Base-by-base conservation (phyloP, 768 basidiomycete species). In the Trametes sanguinea region DNA sequence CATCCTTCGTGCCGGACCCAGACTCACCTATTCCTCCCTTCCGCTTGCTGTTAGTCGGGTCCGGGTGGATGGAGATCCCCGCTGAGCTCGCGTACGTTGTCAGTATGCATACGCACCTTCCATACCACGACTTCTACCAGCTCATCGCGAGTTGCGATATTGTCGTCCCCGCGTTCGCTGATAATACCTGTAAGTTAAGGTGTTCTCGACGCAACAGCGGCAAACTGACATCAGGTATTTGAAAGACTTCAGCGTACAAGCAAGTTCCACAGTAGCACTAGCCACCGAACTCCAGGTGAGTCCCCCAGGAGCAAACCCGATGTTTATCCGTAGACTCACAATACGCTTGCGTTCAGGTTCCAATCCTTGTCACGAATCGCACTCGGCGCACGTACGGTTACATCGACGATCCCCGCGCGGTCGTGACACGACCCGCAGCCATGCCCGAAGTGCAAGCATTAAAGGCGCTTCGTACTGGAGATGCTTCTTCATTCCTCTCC, bases 191-290 rank as follows among this genome's bases (percentile, higher is more conserved):
- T 74, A 27, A 44, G 70, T 8, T 37, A 29, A 16, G 30, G 16
- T 17, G 48, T 30, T 22, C 14, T 11, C n/a, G 32, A 16, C 1
- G 8, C 10, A 6, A 16, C 0, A 8, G 27, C 40, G 8, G 14
- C 8, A n/a, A 1, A 50, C 46, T 3, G 13, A 4, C 51, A 10
- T 14, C 2, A 35, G 39, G 39, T 13, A 5, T 43, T 43, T 8
- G 35, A 37, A 54, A 71, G 72, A 78, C 67, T 77, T 74, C 48
- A 72, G 72, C 11, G 61, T 61, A 7, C 77, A 79, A 55, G 77
- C 78, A 10, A 78, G 77, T 59, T 80, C 78, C 8, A 77, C 75
- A 1, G 73, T 78, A 29, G 76, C 73, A 2, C 75, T 79, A 72
- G 75, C 76, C 27, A 64, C 77, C 6, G 74, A 79, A 66, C 76